Evolutionary conservation across 176 grass and related monocot genomes (phyloP).

Genomic region (Oryza australiensis): DNA sequence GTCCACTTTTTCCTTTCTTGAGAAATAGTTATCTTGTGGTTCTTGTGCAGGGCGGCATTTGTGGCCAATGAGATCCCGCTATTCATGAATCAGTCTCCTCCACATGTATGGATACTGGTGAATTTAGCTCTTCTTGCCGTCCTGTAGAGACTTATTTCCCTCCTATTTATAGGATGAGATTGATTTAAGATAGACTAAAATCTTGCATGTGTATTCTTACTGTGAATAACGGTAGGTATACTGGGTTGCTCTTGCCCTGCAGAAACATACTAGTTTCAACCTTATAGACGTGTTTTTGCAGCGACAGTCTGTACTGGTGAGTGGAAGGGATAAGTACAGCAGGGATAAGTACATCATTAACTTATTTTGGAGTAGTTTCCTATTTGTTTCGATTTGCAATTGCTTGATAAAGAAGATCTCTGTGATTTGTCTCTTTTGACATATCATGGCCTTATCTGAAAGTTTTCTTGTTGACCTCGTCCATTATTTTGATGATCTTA

Average conservation of each 20-base stretch:
- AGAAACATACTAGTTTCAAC: neutral
- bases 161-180: slow-evolving; percentile 4
- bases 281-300: neutral
- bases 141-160: neutral
- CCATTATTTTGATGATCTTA: neutral
- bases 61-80: neutral
- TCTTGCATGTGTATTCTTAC: neutral
- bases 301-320: neutral
- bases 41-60: slow-evolving; percentile 33
- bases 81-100: slow-evolving; percentile 33
- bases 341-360: neutral
- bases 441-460: slow-evolving; percentile 9
- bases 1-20: neutral
- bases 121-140: slow-evolving; percentile 14
- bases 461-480: neutral
- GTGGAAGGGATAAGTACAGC: neutral
- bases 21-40: slow-evolving; percentile 14
- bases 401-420: neutral
- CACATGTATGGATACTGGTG: slow-evolving; percentile 32
- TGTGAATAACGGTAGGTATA: neutral
- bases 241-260: neutral
- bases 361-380: neutral
- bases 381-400: slow-evolving; percentile 14
- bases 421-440: neutral
- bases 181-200: slow-evolving; percentile 6